These are phyloP conservation scores for Tolypocladium endophyticum DNA, from an alignment of 2,329 filamentous ascomycete species.

Conservation along the genomic window DNA sequence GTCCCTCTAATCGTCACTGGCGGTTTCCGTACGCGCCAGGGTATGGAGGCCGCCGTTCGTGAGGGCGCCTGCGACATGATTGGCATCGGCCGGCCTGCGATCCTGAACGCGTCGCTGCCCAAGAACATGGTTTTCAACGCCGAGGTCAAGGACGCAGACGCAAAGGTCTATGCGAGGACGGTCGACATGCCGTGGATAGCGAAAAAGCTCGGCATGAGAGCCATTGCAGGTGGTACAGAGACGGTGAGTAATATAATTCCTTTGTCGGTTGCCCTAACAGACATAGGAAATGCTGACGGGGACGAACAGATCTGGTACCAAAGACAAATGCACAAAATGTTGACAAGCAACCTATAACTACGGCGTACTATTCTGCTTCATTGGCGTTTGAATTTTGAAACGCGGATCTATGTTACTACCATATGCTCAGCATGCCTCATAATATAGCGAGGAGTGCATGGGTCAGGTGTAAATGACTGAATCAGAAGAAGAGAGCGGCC, in stretches of 20 bases:
- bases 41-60: constrained; percentile 28
- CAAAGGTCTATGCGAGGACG: constrained; percentile 17
- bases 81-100: constrained; percentile 27
- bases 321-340: not conserved
- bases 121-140: constrained; percentile 22
- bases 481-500: too few species aligned
- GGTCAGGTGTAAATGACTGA: too few species aligned
- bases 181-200: constrained; percentile 11
- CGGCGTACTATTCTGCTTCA: too few species aligned
- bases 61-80: constrained; percentile 29
- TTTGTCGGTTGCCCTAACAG: too few species aligned
- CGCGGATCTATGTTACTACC: not conserved
- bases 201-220: constrained; percentile 10
- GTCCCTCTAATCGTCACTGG: constrained; percentile 49
- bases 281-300: not conserved
- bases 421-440: too few species aligned
- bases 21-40: constrained; percentile 42
- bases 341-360: not conserved
- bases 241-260: constrained; percentile 3
- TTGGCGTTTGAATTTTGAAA: not conserved
- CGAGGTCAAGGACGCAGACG: constrained; percentile 21
- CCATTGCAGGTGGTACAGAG: constrained; percentile 6
- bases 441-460: too few species aligned
- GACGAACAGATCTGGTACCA: not conserved
- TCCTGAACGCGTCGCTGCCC: constrained; percentile 26